Evolutionary conservation across 768 basidiomycete species (phyloP).

Genomic region (Trichaptum fuscoviolaceum): DNA sequence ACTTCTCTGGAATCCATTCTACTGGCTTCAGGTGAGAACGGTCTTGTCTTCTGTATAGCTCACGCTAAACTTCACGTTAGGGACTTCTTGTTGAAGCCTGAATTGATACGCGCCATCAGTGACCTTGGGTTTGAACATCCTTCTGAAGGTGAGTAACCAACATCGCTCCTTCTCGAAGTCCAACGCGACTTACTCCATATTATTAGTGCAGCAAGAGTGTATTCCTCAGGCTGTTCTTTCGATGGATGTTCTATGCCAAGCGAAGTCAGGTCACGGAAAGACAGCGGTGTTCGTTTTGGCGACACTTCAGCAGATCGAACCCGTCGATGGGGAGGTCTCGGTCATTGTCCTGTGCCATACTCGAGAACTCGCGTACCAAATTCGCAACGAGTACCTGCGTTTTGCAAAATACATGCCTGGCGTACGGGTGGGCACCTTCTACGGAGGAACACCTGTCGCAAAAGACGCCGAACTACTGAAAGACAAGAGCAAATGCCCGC

Average conservation of each 20-base stretch:
- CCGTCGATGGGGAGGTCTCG: conserved; percentile 95
- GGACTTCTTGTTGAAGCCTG: conserved; percentile 97
- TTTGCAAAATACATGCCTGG: conserved; percentile 99
- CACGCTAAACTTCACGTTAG: conserved; percentile 34
- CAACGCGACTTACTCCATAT: not conserved
- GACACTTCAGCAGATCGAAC: conserved; percentile 96
- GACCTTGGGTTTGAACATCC: conserved; percentile 99
- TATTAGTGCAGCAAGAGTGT: conserved; percentile 96
- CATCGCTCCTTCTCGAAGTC: conserved; percentile 4
- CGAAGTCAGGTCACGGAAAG: conserved; percentile 98
- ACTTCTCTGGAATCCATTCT: conserved; percentile 99
- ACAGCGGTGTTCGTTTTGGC: conserved; percentile 99
- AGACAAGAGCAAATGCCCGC: conserved; percentile 96
- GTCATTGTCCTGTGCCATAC: conserved; percentile 99
- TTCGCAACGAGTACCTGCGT: conserved; percentile 98
- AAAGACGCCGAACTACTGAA: conserved; percentile 93
- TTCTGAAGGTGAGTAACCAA: conserved; percentile 74
- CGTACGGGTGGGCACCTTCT: conserved; percentile 96
- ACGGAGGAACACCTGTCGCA: conserved; percentile 90
- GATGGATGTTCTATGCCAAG: conserved; percentile 99
- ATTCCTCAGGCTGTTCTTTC: conserved; percentile 99
- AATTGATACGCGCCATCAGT: conserved; percentile 93
- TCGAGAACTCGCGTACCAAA: conserved; percentile 98
- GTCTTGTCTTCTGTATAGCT: conserved; percentile 2
- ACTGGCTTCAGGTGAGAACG: conserved; percentile 88